Base-by-base conservation (phyloP, 805 yeast genomes). In the Cyberlindnera maclurae region DNA sequence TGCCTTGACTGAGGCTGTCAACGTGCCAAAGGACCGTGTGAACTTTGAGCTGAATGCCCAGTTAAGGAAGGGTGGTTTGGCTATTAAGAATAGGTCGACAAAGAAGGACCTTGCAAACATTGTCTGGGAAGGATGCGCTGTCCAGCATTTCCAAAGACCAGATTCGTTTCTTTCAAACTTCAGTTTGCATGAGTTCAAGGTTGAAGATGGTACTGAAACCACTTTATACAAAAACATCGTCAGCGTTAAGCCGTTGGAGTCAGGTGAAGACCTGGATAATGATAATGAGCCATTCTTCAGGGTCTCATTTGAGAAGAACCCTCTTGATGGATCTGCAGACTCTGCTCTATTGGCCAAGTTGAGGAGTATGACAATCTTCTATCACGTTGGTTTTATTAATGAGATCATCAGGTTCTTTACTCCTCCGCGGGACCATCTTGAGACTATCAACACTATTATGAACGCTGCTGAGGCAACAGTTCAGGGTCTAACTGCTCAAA, bases 391-490 rank as follows among this genome's bases (percentile, higher is more conserved):
- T 32, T 84, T 93, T 48, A 68, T 90, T 24, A 93, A 88, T 49
- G 82, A 78, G 41, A 68, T 93, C 36, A 70, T 74, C 12, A 63
- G 59, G 41, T 90, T 94, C 53, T 93, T 93, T 67, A 78, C 73
- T 34, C 96, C 97, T 2, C 96, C 96, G 15, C 78, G 77, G 42
- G 77, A 77, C 20, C 95, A 89, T 50, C 67, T 79, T 40, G 95
- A 89, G 52, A 88, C 97, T 0, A 77, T 93, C 16, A 90, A 88
- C 28, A 93, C 93, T 9, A 75, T 94, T 18, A 76, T 93, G 76
- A 81, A 77, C 58, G 97, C 96, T 1, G 98, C 99, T 0, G 96
- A 89, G 45, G 85, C 89, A 0, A 89, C 96, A 0, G 82, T 93
- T 41, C 96, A 88, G 53, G 97, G 94, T 2, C 67, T 93, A 45